A percentile compares a stretch with the other conserved stretches of the same genome.
phyloP scores from a whole-genome alignment of 1,284 basidiomycete species.

The Gymnopus androsaceus region DNA sequence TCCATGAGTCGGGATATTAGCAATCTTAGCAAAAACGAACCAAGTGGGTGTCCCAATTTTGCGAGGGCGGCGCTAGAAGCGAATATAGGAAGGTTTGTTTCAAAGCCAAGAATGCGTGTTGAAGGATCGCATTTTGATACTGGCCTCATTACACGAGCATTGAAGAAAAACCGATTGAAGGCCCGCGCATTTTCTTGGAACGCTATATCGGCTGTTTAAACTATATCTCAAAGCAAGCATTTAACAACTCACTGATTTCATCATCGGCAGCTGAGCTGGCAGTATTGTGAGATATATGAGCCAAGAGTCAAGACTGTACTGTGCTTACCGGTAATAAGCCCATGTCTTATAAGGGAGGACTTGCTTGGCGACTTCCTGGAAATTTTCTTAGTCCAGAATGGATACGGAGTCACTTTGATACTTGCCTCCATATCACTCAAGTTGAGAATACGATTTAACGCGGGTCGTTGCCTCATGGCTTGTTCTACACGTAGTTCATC shows the following conservation, averaged over 20 bases:
- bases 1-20: not conserved
- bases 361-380: conserved; percentile 60
- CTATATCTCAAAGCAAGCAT: conserved; percentile 15
- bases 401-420: not conserved
- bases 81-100: conserved; percentile 82
- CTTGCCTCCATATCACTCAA: conserved; percentile 77
- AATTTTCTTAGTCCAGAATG: conserved; percentile 1
- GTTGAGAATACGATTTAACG: conserved; percentile 68
- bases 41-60: conserved; percentile 85
- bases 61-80: conserved; percentile 87
- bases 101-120: conserved; percentile 76
- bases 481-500: conserved; percentile 72
- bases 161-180: conserved; percentile 82
- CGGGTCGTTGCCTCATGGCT: conserved; percentile 62
- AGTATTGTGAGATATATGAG: too few relatives aligned
- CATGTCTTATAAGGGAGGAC: conserved; percentile 72
- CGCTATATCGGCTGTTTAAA: conserved; percentile 43
- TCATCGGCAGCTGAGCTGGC: conserved; percentile 83
- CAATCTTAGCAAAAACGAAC: conserved; percentile 29
- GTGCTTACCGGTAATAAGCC: conserved; percentile 87
- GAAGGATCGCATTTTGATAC: conserved; percentile 73
- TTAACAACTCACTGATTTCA: conserved; percentile 67
- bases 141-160: conserved; percentile 75
- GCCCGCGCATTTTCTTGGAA: conserved; percentile 68
- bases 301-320: too few relatives aligned